These are phyloP conservation scores for Aureobasidium mangrovei DNA, from an alignment of 2,329 filamentous ascomycete genomes.

Conservation along the genomic window DNA sequence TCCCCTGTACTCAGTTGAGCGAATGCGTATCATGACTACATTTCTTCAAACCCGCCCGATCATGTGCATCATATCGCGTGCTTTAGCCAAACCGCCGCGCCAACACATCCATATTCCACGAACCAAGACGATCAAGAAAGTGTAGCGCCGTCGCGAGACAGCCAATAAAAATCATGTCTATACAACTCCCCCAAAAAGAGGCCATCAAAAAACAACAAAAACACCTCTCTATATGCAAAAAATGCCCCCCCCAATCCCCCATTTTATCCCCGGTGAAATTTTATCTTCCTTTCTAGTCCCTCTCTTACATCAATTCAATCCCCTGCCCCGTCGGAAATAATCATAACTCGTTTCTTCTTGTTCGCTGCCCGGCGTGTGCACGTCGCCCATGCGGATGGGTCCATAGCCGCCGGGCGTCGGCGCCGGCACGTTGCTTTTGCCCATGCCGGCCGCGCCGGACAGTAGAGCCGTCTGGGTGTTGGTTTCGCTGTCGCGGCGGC, in stretches of 20 bases:
- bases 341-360: slow-evolving; percentile 32
- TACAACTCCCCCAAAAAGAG: no score
- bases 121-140: no score
- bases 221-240: not conserved
- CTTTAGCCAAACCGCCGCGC: no score
- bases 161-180: no score
- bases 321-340: slow-evolving; percentile 29
- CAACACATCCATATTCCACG: no score
- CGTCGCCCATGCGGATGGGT: slow-evolving; percentile 17
- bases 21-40: no score
- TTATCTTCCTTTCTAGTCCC: not conserved
- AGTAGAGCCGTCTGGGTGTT: slow-evolving; percentile 16
- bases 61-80: no score
- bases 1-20: no score
- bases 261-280: not conserved
- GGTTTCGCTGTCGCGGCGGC: slow-evolving; percentile 16
- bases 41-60: no score
- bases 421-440: slow-evolving; percentile 19
- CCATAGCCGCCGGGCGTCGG: slow-evolving; percentile 22
- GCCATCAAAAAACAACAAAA: not conserved
- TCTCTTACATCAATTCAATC: not conserved
- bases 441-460: slow-evolving; percentile 24
- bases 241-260: not conserved
- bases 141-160: no score
- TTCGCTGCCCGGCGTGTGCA: slow-evolving; percentile 25